A percentile compares a stretch with the other conserved stretches of the same genome.
Conservation (phyloP, 2,329 filamentous ascomycete genomes). For the Phaeosphaeria sp. region DNA sequence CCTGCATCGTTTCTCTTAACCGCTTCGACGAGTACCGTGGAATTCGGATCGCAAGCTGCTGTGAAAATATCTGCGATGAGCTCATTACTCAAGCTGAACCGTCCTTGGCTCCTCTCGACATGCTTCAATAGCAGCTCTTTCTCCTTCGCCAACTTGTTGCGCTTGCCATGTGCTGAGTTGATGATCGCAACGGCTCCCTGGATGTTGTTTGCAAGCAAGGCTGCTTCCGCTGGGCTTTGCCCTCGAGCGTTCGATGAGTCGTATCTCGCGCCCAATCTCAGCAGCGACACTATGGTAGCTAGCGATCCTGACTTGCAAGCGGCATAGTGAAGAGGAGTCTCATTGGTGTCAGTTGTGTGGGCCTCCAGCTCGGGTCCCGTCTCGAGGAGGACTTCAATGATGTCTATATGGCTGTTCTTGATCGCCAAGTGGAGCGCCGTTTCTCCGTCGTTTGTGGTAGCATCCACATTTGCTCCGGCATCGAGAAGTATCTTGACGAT, state of each 20-base stretch:
- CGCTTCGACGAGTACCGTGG: conserved; percentile 40
- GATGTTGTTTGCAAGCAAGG: conserved; percentile 34
- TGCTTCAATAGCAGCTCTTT: conserved; percentile 41
- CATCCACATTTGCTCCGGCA: conserved; percentile 35
- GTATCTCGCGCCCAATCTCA: conserved; percentile 37
- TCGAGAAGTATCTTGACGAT: conserved; percentile 36
- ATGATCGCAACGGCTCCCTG: conserved; percentile 42
- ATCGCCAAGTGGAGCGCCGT: conserved; percentile 42
- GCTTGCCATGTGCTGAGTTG: conserved; percentile 33
- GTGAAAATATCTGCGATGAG: conserved; percentile 42
- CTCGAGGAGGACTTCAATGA: conserved; percentile 34
- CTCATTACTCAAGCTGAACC: conserved; percentile 40
- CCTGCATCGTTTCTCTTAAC: conserved; percentile 37
- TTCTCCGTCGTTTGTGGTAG: conserved; percentile 30
- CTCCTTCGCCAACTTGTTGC: conserved; percentile 36
- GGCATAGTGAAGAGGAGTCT: conserved; percentile 44
- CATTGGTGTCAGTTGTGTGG: conserved; percentile 28
- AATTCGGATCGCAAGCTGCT: conserved; percentile 42
- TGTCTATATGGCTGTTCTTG: conserved; percentile 30
- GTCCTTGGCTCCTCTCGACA: conserved; percentile 33
- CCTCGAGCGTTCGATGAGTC: conserved; percentile 26
- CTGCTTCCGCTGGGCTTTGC: conserved; percentile 36
- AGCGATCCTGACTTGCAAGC: conserved; percentile 32
- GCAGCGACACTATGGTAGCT: conserved; percentile 28
- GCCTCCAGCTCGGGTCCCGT: conserved; percentile 29